These are phyloP conservation scores for Fusarium bulbicola DNA, from an alignment of 2,329 filamentous ascomycete genomes.

Conservation along the genomic window DNA sequence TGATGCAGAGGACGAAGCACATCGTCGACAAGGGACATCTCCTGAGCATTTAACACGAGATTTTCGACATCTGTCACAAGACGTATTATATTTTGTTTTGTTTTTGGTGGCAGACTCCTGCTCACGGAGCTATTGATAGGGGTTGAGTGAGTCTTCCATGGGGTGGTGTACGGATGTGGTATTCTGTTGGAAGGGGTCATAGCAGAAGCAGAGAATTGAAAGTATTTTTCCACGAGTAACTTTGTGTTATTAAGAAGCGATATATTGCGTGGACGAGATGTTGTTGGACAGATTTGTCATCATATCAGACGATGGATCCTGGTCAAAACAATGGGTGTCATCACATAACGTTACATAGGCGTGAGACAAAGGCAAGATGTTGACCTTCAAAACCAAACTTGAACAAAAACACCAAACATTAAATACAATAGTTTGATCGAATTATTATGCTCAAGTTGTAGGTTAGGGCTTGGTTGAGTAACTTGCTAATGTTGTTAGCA, in stretches of 20 bases:
- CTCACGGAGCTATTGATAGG: not conserved
- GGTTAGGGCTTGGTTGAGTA: too few species aligned
- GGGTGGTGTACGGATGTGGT: not conserved
- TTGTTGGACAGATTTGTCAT: not conserved
- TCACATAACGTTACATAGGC: not conserved
- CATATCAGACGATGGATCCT: not conserved
- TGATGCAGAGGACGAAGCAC: not conserved
- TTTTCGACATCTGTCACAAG: slow-evolving; percentile 13
- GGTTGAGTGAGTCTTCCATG: not conserved
- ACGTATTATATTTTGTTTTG: slow-evolving; percentile 3
- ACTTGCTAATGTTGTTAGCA: not conserved
- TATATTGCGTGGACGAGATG: too few species aligned
- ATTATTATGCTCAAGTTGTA: not conserved
- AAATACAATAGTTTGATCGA: accelerated
- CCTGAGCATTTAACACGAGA: slow-evolving; percentile 14
- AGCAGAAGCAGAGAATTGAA: not conserved
- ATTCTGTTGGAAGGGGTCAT: not conserved
- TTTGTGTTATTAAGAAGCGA: not conserved
- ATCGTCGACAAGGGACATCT: not conserved
- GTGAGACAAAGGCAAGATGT: not conserved
- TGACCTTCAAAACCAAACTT: not conserved
- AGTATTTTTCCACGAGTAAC: not conserved
- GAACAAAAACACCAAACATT: accelerated
- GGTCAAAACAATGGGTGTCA: not conserved
- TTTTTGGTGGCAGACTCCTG: not conserved